Base-by-base conservation (phyloP, 129 eudicot species). In the Flaveria robusta region DNA sequence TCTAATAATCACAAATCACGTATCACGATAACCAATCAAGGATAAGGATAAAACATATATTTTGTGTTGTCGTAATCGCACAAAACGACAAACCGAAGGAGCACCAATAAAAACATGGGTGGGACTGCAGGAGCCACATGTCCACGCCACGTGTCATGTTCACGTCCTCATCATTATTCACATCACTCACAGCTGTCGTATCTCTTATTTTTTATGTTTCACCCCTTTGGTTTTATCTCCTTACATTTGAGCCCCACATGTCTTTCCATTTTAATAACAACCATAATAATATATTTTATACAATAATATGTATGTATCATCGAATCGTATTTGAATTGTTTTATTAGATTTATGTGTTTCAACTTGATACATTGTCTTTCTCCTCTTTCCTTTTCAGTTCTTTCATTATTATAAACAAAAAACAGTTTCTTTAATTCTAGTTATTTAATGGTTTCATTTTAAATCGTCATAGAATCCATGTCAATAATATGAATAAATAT, bases 41-140 rank as follows among this genome's bases (percentile, higher is more conserved):
- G 68, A 63, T 63, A 66, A 41, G 71, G 71, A 27, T 66, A 15
- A 15, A 58, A 74, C 58, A 39, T 56, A 22, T 41, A 42, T 5
- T 74, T 56, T 74, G 77, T 74, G 13, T 31, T 18, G 65, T 31
- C 41, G 76, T 52, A 60, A 22, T 42, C 9, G 49, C 27, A 54
- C 7, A 54, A 55, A 43, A 59, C 5, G 71, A 65, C 72, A 64
- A 75, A 75, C 23, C 16, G 1, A 26, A 6, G 46, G 60, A 56
- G 37, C 49, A 68, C 70, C 81, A 77, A 77, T 68, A 26, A 15
- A 68, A 43, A 68, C 70, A n/a, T 77, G 67, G 81, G 67, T 39
- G 68, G 45, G 68, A 34, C 68, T 29, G 75, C 14, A 75, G 68
- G 60, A 41, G 29, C 81, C 81, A 77, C 20, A 41, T 2, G 14